Percentiles rank a stretch among this genome's conserved stretches.
Conservation (phyloP, 805 yeast species). For the Wickerhamomyces sydowiorum region DNA sequence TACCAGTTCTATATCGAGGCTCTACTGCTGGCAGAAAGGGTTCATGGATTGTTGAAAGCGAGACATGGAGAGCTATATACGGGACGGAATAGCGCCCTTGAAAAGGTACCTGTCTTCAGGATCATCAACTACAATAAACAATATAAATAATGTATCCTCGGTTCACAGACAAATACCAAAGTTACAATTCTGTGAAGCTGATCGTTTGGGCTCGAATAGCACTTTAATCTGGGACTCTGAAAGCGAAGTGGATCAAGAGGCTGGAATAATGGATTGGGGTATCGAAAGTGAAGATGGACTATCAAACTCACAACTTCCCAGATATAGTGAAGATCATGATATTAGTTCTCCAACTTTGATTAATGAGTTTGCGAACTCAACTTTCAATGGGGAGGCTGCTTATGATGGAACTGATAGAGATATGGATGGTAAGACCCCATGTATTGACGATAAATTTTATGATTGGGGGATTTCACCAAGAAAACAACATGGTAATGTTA, state of each 20-base stretch:
- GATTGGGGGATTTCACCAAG: slow-evolving; percentile 15
- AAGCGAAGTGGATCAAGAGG: slow-evolving; percentile 1
- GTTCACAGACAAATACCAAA: no score
- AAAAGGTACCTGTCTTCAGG: slow-evolving; percentile 15
- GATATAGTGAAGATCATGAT: slow-evolving; percentile 1
- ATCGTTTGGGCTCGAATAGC: neutral
- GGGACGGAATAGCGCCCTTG: slow-evolving; percentile 20
- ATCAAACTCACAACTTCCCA: neutral
- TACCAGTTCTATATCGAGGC: no score
- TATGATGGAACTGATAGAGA: neutral
- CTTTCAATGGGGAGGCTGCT: neutral
- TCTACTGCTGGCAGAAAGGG: no score
- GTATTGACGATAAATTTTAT: slow-evolving; percentile 1
- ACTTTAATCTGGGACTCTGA: neutral
- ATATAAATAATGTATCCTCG: no score
- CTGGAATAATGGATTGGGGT: slow-evolving; percentile 21
- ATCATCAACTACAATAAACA: neutral
- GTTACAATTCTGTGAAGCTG: neutral
- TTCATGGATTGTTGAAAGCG: slow-evolving; percentile 1
- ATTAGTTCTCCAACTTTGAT: slow-evolving; percentile 23
- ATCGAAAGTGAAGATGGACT: slow-evolving; percentile 10
- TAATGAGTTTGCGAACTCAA: slow-evolving; percentile 7
- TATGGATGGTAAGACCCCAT: neutral
- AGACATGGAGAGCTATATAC: slow-evolving; percentile 6
- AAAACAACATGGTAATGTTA: slow-evolving; percentile 1